phyloP scores from a whole-genome alignment of 2,329 filamentous ascomycete genomes.

The Onygena corvina region DNA sequence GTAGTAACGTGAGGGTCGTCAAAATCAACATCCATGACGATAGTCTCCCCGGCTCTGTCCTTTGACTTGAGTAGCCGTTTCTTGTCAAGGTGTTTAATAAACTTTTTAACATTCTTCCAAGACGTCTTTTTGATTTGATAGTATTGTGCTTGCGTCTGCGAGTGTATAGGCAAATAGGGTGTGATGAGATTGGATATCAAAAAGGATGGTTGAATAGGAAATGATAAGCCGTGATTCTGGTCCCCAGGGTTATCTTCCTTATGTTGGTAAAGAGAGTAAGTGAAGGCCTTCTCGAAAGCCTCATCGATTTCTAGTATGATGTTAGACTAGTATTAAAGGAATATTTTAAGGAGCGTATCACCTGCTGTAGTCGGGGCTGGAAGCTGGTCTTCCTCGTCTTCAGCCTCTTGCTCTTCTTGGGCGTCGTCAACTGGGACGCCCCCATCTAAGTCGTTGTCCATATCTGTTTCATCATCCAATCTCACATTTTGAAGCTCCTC shows the following conservation, averaged over 20 bases:
- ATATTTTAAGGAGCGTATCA: constrained; percentile 19
- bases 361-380: constrained; percentile 43
- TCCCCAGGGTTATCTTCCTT: constrained; percentile 44
- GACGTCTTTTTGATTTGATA: constrained; percentile 59
- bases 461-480: constrained; percentile 31
- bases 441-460: constrained; percentile 11
- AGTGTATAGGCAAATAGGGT: constrained; percentile 52
- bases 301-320: constrained; percentile 49
- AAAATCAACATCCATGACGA: constrained; percentile 55
- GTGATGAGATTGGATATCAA: constrained; percentile 53
- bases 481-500: constrained; percentile 32
- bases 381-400: constrained; percentile 35
- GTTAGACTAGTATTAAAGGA: not conserved
- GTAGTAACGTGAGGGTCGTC: constrained; percentile 40
- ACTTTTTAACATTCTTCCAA: constrained; percentile 59
- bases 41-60: constrained; percentile 52
- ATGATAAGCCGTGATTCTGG: constrained; percentile 45
- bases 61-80: constrained; percentile 51
- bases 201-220: constrained; percentile 52
- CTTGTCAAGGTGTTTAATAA: constrained; percentile 57
- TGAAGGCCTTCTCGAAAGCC: constrained; percentile 51
- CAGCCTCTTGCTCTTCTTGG: constrained; percentile 24
- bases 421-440: constrained; percentile 21
- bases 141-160: constrained; percentile 42
- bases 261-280: constrained; percentile 50